Conservation (phyloP, 2,329 filamentous ascomycete species). For the Fusarium luffae region DNA sequence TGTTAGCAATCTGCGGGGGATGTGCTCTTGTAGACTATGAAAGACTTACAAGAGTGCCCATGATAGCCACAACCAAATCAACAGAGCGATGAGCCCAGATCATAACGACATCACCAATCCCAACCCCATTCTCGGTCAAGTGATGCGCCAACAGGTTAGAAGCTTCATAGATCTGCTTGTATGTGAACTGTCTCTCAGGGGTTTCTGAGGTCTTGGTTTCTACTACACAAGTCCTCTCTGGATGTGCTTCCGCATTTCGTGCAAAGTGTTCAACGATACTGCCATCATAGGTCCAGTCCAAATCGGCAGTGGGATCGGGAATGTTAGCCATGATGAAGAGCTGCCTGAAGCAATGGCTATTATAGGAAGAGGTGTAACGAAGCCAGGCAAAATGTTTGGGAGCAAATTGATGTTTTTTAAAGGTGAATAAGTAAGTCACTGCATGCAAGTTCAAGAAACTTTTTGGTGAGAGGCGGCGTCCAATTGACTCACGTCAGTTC, state of each 20-base stretch:
- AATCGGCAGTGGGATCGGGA: slow-evolving; percentile 76
- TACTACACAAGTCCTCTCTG: slow-evolving; percentile 65
- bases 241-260: slow-evolving; percentile 73
- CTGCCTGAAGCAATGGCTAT: not conserved
- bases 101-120: slow-evolving; percentile 90
- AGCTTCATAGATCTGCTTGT: slow-evolving; percentile 86
- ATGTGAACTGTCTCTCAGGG: slow-evolving; percentile 78
- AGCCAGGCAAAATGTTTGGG: not conserved
- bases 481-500: slow-evolving; percentile 26
- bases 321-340: slow-evolving; percentile 29
- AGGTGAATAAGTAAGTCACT: slow-evolving; percentile 2
- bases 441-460: slow-evolving; percentile 7
- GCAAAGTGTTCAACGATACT: slow-evolving; percentile 79
- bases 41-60: slow-evolving; percentile 68
- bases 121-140: slow-evolving; percentile 71
- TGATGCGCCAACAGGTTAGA: slow-evolving; percentile 85
- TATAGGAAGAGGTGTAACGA: not conserved
- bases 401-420: not conserved
- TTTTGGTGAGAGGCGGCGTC: not conserved
- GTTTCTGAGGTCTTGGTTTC: slow-evolving; percentile 60
- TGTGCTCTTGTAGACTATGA: not conserved
- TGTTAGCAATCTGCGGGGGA: not conserved
- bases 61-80: slow-evolving; percentile 73
- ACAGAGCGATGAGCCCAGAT: slow-evolving; percentile 84
- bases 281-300: slow-evolving; percentile 70